Conservation (phyloP, 148 eudicot species). For the Amaranthus hypochondriacus region DNA sequence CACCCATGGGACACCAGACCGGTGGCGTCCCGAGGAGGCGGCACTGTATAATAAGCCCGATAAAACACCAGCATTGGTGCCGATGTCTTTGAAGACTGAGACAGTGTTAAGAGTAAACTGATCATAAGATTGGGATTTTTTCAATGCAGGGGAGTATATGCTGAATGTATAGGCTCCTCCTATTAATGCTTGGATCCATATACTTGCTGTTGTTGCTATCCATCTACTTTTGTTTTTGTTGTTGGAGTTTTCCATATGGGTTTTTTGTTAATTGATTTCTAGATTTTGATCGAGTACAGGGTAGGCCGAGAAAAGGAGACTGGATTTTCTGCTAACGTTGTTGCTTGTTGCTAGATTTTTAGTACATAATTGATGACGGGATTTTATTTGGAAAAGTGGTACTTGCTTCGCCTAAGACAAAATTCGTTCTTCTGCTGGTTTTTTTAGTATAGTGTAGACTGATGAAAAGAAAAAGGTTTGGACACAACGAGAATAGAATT, state of each 20-base stretch:
- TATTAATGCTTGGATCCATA: conserved; percentile 74
- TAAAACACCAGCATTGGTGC: conserved; percentile 79
- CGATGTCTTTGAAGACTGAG: conserved; percentile 91
- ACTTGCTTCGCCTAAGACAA: no score
- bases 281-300: no score
- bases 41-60: conserved; percentile 80
- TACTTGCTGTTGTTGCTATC: conserved; percentile 64
- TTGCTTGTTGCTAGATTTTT: no score
- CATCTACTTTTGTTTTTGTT: conserved; percentile 38
- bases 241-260: background rate
- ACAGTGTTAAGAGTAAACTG: conserved; percentile 83
- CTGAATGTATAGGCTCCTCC: conserved; percentile 83
- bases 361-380: no score
- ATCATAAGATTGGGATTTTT: conserved; percentile 60
- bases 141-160: conserved; percentile 69
- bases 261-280: background rate
- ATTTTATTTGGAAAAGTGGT: no score
- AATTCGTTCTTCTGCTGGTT: no score
- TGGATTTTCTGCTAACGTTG: no score
- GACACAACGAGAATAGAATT: no score
- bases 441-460: no score
- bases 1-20: conserved; percentile 45
- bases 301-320: no score
- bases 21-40: conserved; percentile 11
- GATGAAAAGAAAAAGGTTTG: no score